Evolutionary conservation across 2,329 filamentous ascomycete species (phyloP), one percentile per base, ranked within the genome.

Genomic region (Fusarium neocosmosporiellum): DNA sequence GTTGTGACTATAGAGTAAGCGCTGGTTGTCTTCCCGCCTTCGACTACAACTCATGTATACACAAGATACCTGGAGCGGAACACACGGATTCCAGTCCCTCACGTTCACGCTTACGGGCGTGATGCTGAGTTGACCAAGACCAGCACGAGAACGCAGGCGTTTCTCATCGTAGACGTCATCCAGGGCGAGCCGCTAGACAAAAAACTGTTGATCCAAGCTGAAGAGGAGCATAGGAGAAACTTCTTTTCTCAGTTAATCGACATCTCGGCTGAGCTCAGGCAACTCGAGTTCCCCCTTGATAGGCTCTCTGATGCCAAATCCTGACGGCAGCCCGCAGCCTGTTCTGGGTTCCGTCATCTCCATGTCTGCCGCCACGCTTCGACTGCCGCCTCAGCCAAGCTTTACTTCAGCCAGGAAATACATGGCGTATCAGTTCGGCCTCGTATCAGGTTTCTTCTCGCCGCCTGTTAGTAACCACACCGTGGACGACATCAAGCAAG

Each of bases 231-330:
- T 6, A 29, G 71, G 36, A 67, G 20, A 39, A 18, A 29, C 18
- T 74, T 80, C 57, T 79, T 72, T 66, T 73, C 50, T 46, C 66
- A 78, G 53, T 63, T 79, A 9, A 72, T 79, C 18, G 76, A 77
- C 60, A 70, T 79, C 31, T 63, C 79, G 8, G 65, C 70, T 4
- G 59, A 80, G 59, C 71, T 79, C 13, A 63, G 73, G n/a, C 53
- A 57, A 27, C 74, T 75, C 4, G 67, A 73, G 54, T 79, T 80
- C 53, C 58, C 58, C 69, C 13, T 39, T 14, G 1, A 71, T 72
- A 20, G 77, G 78, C 36, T 79, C 76, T 18, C 53, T 80, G 16
- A 72, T 76, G 72, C 73, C 71, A 29, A 64, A 75, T 64, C 66
- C 71, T 10, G 41, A 67, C n/a, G 67, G 65, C 29, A 46, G 48